A percentile compares a stretch with the other conserved stretches of the same genome.
These are phyloP conservation scores for Termitomyces sp. DNA, from an alignment of 768 basidiomycete genomes.

Conservation along the genomic window DNA sequence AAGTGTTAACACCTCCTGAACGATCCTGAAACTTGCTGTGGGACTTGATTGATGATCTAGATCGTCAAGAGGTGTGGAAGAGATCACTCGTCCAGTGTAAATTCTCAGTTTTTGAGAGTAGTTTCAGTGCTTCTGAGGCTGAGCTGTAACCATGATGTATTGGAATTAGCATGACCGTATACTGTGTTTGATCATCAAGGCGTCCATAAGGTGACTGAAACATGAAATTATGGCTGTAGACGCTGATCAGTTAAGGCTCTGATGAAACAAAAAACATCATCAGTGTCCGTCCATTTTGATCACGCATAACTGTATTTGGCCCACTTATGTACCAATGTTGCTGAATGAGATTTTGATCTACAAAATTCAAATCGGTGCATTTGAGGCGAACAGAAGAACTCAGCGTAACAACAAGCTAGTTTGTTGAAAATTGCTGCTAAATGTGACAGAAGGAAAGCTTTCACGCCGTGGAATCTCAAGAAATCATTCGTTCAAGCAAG, in stretches of 20 bases:
- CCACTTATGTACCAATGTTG: no score
- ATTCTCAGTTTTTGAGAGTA: background rate
- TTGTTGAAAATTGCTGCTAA: background rate
- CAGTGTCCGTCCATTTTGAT: no score
- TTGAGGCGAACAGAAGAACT: background rate
- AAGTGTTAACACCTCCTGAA: no score
- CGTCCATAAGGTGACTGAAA: no score
- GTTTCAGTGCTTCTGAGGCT: background rate
- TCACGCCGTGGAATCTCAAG: background rate
- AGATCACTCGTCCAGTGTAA: background rate
- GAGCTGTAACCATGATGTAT: background rate
- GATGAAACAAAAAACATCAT: no score
- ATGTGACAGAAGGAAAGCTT: background rate
- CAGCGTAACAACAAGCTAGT: background rate
- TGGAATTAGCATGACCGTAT: no score
- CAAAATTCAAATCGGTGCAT: background rate
- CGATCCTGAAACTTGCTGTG: background rate
- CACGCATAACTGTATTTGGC: no score
- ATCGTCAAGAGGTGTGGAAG: background rate
- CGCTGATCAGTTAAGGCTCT: no score
- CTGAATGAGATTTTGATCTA: background rate
- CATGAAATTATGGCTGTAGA: background rate
- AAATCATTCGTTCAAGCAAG: background rate
- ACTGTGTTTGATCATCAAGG: no score
- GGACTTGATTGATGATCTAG: no score